Conservation (phyloP, 2,329 filamentous ascomycete genomes). For the Talaromyces marneffei region DNA sequence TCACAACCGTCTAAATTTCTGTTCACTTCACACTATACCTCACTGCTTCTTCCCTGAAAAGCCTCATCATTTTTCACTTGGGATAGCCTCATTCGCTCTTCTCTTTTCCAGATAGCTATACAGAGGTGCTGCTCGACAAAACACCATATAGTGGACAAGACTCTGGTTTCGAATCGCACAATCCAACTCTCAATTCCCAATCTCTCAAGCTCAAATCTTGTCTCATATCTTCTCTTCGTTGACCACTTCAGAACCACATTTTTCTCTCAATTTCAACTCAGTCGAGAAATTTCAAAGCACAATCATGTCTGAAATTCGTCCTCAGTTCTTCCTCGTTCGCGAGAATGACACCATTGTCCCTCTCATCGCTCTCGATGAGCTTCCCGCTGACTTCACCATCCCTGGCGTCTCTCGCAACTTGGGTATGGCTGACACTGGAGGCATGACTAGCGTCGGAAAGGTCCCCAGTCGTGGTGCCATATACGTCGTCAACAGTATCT, state of each 20-base stretch:
- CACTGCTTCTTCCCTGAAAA: not conserved
- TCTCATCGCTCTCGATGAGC: slow-evolving; percentile 43
- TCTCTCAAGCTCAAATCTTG: not conserved
- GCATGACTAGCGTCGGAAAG: slow-evolving; percentile 40
- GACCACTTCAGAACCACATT: not conserved
- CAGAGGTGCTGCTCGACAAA: not conserved
- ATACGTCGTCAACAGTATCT: slow-evolving; percentile 31
- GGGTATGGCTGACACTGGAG: slow-evolving; percentile 32
- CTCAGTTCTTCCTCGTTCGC: slow-evolving; percentile 40
- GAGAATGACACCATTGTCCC: slow-evolving; percentile 38
- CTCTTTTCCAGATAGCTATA: slow-evolving; percentile 1
- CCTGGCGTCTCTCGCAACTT: slow-evolving; percentile 34
- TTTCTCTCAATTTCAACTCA: not conserved
- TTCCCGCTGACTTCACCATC: slow-evolving; percentile 35
- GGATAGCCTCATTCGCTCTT: not conserved
- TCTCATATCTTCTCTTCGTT: not conserved
- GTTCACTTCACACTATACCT: not conserved
- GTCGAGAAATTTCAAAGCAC: not conserved
- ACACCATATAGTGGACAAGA: slow-evolving; percentile 1
- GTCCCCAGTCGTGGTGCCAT: slow-evolving; percentile 26
- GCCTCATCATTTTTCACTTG: not conserved
- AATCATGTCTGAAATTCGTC: slow-evolving; percentile 17
- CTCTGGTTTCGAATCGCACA: not conserved
- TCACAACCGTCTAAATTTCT: not conserved
- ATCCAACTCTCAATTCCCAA: not conserved